These are phyloP conservation scores for Fusarium abutilonis DNA, from an alignment of 2,329 filamentous ascomycete genomes.

Conservation along the genomic window DNA sequence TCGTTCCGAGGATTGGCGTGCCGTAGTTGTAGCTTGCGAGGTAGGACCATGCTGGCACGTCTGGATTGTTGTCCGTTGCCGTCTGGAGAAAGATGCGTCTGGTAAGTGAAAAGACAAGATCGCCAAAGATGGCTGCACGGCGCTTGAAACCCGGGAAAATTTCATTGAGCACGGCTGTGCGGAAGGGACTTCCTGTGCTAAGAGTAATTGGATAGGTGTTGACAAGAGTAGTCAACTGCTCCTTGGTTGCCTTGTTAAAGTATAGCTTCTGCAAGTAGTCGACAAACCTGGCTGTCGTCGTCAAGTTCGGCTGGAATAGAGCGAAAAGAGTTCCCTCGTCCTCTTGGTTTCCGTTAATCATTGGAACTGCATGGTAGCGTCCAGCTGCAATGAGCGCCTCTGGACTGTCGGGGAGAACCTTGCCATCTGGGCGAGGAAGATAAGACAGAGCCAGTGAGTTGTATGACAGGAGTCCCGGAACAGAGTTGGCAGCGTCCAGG, in stretches of 20 bases:
- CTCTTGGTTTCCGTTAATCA: conserved; percentile 77
- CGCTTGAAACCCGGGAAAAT: conserved; percentile 82
- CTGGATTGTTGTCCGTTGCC: conserved; percentile 58
- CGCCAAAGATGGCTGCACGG: conserved; percentile 77
- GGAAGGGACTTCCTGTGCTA: conserved; percentile 74
- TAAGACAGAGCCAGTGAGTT: conserved; percentile 76
- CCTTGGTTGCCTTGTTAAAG: conserved; percentile 65
- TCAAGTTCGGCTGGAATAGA: conserved; percentile 75
- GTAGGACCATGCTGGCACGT: conserved; percentile 79
- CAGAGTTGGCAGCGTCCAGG: conserved; percentile 73
- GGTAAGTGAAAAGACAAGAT: conserved; percentile 77
- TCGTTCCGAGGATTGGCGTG: conserved; percentile 77
- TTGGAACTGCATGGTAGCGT: conserved; percentile 59
- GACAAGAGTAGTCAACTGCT: conserved; percentile 66
- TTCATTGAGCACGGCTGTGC: conserved; percentile 74
- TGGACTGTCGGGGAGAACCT: conserved; percentile 68
- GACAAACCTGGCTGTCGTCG: conserved; percentile 65
- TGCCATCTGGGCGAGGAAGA: conserved; percentile 77
- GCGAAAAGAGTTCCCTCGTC: conserved; percentile 82
- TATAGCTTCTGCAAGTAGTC: conserved; percentile 69
- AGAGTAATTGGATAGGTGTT: conserved; percentile 68
- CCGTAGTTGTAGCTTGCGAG: conserved; percentile 77
- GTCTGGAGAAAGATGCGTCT: conserved; percentile 70
- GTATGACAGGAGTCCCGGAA: conserved; percentile 75
- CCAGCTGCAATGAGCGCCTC: conserved; percentile 65